Evolutionary conservation across 208 protist species (phyloP).

Genomic region (Phytomonas francai): DNA sequence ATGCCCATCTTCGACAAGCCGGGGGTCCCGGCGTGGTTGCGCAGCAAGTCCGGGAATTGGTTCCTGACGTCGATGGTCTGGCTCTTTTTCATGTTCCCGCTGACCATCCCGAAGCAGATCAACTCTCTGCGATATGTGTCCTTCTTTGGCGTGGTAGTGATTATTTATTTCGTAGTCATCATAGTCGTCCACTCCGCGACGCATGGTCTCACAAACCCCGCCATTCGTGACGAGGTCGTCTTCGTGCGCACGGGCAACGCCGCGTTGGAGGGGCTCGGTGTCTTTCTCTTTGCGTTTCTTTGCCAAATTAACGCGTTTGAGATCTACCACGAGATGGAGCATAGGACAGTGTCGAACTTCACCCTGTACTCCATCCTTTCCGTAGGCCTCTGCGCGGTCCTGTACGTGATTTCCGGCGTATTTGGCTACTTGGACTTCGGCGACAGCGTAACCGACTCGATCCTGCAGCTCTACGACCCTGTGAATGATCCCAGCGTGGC

Average conservation of each 20-base stretch:
- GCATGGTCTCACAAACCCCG: slow-evolving; percentile 14
- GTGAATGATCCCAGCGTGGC: slow-evolving; percentile 35
- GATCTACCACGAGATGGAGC: slow-evolving; percentile 52
- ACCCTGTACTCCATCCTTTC: slow-evolving; percentile 26
- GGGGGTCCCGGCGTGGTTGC: slow-evolving; percentile 24
- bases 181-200: slow-evolving; percentile 39
- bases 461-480: slow-evolving; percentile 58
- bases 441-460: slow-evolving; percentile 21
- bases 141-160: slow-evolving; percentile 47
- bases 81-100: slow-evolving; percentile 58
- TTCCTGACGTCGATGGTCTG: slow-evolving; percentile 41
- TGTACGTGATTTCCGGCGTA: slow-evolving; percentile 73
- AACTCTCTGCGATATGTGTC: slow-evolving; percentile 78
- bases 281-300: slow-evolving; percentile 70
- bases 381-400: slow-evolving; percentile 31
- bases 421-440: slow-evolving; percentile 81
- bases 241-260: slow-evolving; percentile 38
- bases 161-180: slow-evolving; percentile 64
- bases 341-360: slow-evolving; percentile 44
- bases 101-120: slow-evolving; percentile 58
- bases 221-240: slow-evolving; percentile 25
- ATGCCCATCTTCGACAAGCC: slow-evolving; percentile 33
- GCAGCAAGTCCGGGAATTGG: slow-evolving; percentile 18
- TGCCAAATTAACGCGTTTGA: slow-evolving; percentile 69
- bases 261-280: slow-evolving; percentile 41